Evolutionary conservation across 1,284 basidiomycete genomes (phyloP).

Genomic region (Pyrrhoderma noxium): DNA sequence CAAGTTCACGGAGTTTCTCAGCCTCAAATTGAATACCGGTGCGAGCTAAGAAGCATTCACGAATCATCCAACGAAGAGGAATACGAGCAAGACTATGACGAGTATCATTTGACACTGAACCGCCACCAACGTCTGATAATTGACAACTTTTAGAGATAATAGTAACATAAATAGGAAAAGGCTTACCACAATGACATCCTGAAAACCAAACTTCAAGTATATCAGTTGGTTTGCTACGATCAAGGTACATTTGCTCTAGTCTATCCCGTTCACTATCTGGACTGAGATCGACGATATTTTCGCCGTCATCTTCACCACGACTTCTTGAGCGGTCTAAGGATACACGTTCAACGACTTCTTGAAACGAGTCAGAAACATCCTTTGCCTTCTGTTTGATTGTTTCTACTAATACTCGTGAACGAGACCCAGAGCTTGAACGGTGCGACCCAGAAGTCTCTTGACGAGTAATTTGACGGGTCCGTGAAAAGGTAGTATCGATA

Average conservation of each 20-base stretch:
- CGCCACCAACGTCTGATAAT: constrained; percentile 32
- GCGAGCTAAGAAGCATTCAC: constrained; percentile 33
- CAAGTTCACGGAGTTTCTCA: constrained; percentile 16
- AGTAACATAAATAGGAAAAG: background rate
- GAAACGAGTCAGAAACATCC: constrained; percentile 1
- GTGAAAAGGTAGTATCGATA: background rate
- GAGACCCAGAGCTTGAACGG: constrained; percentile 5
- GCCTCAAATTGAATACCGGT: constrained; percentile 33
- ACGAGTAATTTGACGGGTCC: background rate
- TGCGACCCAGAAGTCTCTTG: background rate
- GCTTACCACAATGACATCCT: constrained; percentile 22
- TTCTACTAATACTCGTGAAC: constrained; percentile 9
- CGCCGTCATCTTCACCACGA: constrained; percentile 1
- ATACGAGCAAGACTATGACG: constrained; percentile 33
- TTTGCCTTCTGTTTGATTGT: constrained; percentile 11
- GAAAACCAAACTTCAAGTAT: constrained; percentile 28
- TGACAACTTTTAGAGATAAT: background rate
- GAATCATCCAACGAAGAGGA: constrained; percentile 43
- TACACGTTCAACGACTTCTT: constrained; percentile 12
- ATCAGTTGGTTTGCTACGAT: constrained; percentile 20
- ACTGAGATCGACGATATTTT: constrained; percentile 7
- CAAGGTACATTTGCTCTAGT: constrained; percentile 18
- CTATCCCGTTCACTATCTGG: constrained; percentile 12
- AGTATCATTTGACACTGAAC: constrained; percentile 31
- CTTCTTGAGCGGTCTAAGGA: constrained; percentile 6